Evolutionary conservation across 2,329 filamentous ascomycete species (phyloP), one percentile per base, ranked within the genome.

Genomic region (Talaromyces marneffei): DNA sequence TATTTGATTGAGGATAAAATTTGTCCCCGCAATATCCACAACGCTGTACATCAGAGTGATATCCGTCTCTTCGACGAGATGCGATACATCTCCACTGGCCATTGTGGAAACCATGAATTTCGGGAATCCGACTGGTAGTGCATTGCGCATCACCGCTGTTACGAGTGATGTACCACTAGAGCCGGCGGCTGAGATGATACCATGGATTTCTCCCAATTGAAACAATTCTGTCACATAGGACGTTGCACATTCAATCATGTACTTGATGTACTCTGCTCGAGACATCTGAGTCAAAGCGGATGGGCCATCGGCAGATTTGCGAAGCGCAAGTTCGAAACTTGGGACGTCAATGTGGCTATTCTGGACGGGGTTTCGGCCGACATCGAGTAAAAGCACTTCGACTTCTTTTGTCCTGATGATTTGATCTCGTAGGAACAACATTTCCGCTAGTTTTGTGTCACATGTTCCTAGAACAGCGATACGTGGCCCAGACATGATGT

Each of bases 31-130:
- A 56, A 90, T 81, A 62, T 91, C 88, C 14, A 90, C 87, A 1
- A 90, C 85, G 16, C 82, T 86, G 66, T 89, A 87, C 83, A 89
- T 87, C 74, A 90, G 80, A 0, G 82, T 83, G 52, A 90, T 86
- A 64, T 90, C 88, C 0, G 83, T 84, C 70, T 89, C 87, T 42
- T 83, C 86, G 1, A 90, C 78, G n/a, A 88, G 83, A 0, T 83
- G 82, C 0, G 80, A 80, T 1, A 85, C 85, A 64, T 90, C 84
- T 2, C 87, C 86, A 33, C 84, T 87, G 0, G 87, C 87, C 66
- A 90, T 83, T 0, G 88, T 90, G 23, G 84, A 87, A 2, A 90
- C 84, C 57, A 90, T 86, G 48, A 90, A 66, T 67, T 90, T 90
- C 0, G 88, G 87, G 56, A 90, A 82, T 0, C 86, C 86, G 12